phyloP scores from a whole-genome alignment of 805 yeast species.

The Ogataea parapolymorpha region DNA sequence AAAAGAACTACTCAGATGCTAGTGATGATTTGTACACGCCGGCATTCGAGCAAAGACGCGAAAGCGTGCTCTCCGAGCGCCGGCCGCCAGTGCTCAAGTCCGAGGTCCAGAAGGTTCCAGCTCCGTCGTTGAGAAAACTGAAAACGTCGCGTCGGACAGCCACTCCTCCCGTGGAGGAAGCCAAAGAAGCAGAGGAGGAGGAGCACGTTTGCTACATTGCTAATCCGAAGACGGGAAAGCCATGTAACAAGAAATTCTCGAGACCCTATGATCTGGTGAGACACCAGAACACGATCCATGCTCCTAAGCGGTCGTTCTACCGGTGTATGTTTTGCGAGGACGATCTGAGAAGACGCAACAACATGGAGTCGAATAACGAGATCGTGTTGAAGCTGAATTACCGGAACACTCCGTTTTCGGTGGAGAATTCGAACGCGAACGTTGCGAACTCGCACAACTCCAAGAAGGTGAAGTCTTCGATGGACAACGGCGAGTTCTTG shows the following conservation, averaged over 20 bases:
- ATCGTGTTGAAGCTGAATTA: slow-evolving; percentile 35
- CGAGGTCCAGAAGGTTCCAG: slow-evolving; percentile 19
- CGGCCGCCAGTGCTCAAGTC: slow-evolving; percentile 16
- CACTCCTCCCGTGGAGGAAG: slow-evolving; percentile 8
- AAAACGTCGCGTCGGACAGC: slow-evolving; percentile 12
- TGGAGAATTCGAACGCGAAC: slow-evolving; percentile 29
- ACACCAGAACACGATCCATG: slow-evolving; percentile 96
- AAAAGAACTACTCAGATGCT: slow-evolving; percentile 21
- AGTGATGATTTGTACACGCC: slow-evolving; percentile 30
- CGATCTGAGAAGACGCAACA: slow-evolving; percentile 45
- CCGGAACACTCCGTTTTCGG: slow-evolving; percentile 26
- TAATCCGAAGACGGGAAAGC: slow-evolving; percentile 57
- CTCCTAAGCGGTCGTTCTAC: slow-evolving; percentile 78
- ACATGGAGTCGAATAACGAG: slow-evolving; percentile 43
- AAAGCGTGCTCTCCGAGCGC: slow-evolving; percentile 21
- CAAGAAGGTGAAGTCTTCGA: slow-evolving; percentile 37
- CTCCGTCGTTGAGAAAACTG: slow-evolving; percentile 22
- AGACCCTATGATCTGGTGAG: slow-evolving; percentile 92
- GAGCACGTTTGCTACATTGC: slow-evolving; percentile 57
- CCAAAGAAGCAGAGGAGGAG: slow-evolving; percentile 19
- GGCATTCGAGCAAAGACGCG: slow-evolving; percentile 29
- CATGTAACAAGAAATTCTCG: slow-evolving; percentile 78
- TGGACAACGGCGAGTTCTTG: slow-evolving; percentile 26
- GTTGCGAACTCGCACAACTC: slow-evolving; percentile 31
- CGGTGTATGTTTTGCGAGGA: slow-evolving; percentile 85